Evolutionary conservation across 768 basidiomycete genomes (phyloP).

Genomic region (Hebeloma cylindrosporum): DNA sequence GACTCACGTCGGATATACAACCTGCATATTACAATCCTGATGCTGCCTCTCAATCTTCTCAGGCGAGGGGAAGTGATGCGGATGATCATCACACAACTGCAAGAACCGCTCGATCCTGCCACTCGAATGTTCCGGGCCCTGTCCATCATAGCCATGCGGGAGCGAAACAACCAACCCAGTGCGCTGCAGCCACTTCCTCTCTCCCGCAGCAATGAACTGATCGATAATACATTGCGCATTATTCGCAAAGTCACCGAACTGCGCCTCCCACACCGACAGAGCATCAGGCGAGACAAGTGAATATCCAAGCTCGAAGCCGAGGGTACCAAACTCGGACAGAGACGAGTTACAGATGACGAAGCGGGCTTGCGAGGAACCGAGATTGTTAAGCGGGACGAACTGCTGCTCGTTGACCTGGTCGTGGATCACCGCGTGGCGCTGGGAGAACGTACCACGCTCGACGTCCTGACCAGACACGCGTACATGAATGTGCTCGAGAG

Average conservation of each 20-base stretch:
- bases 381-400: conserved; percentile 86
- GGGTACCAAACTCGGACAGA: conserved; percentile 89
- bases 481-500: conserved; percentile 90
- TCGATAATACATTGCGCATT: conserved; percentile 98
- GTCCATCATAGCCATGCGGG: conserved; percentile 97
- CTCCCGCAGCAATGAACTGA: conserved; percentile 97
- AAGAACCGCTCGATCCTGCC: conserved; percentile 95
- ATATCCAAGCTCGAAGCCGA: conserved; percentile 98
- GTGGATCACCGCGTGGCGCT: conserved; percentile 95
- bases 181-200: conserved; percentile 96
- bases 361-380: conserved; percentile 83
- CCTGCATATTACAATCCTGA: conserved; percentile 99
- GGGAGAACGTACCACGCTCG: conserved; percentile 98
- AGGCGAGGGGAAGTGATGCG: conserved; percentile 80
- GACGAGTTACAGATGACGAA: conserved; percentile 98
- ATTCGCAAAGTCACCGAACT: conserved; percentile 98
- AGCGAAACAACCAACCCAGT: conserved; percentile 85
- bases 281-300: conserved; percentile 94
- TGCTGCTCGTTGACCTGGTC: conserved; percentile 92
- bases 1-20: conserved; percentile 92
- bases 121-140: conserved; percentile 97
- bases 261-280: conserved; percentile 97
- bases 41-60: conserved; percentile 94
- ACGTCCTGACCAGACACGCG: conserved; percentile 98
- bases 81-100: conserved; percentile 97